A percentile compares a stretch with the other conserved stretches of the same genome.
Evolutionary conservation across 2,329 filamentous ascomycete species (phyloP).

Genomic region (Cladosporium sp.): DNA sequence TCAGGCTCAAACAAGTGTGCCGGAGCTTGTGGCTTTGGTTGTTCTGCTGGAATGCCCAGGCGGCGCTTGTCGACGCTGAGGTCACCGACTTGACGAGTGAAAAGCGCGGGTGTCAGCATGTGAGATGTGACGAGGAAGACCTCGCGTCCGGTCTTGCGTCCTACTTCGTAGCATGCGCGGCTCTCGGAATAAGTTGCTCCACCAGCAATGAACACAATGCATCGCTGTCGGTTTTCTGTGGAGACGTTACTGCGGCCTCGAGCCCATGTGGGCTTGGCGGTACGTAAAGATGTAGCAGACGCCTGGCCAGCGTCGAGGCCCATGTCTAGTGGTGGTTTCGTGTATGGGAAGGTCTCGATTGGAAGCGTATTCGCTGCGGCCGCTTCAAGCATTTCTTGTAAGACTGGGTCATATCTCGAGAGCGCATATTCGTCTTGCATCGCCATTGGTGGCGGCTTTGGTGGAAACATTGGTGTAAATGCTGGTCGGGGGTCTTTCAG

Average conservation of each 20-base stretch:
- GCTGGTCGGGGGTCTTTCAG: slow-evolving; percentile 73
- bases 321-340: slow-evolving; percentile 55
- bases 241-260: slow-evolving; percentile 62
- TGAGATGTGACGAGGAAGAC: slow-evolving; percentile 87
- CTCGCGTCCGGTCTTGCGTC: slow-evolving; percentile 68
- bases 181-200: slow-evolving; percentile 92
- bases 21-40: slow-evolving; percentile 75
- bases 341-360: slow-evolving; percentile 44
- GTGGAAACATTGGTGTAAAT: slow-evolving; percentile 65
- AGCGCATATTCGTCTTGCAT: slow-evolving; percentile 71
- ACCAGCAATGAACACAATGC: slow-evolving; percentile 92
- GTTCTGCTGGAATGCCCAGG: slow-evolving; percentile 76
- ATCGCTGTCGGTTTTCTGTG: slow-evolving; percentile 78
- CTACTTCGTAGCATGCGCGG: slow-evolving; percentile 82
- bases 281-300: slow-evolving; percentile 67
- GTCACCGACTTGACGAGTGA: slow-evolving; percentile 76
- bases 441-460: slow-evolving; percentile 54
- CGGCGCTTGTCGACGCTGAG: slow-evolving; percentile 69
- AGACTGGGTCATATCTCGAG: slow-evolving; percentile 76
- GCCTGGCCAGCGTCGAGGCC: slow-evolving; percentile 51
- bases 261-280: slow-evolving; percentile 93
- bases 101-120: slow-evolving; percentile 83
- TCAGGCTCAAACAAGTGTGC: slow-evolving; percentile 79
- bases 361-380: slow-evolving; percentile 41
- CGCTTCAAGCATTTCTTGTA: slow-evolving; percentile 84